Evolutionary conservation across 139 green algal species (phyloP), one percentile per base, ranked within the genome.

Genomic region (Yamagishiella unicocca): DNA sequence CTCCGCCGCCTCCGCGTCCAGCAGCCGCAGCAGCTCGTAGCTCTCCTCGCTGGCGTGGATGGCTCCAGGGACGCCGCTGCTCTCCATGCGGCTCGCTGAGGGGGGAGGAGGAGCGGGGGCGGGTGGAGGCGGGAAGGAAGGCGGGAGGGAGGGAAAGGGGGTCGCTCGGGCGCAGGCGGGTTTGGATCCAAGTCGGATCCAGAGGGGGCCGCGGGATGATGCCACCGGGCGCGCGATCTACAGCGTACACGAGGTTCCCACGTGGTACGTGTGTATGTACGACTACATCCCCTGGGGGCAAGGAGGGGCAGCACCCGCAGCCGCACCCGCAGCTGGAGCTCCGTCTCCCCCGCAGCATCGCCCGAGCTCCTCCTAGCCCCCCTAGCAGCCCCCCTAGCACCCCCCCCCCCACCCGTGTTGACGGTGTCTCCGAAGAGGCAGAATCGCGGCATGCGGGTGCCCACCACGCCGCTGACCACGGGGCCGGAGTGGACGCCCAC

Each of bases 51-150:
- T 89, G 83, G 78, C 42, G 42, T 89, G 83, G 37, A 89, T 46
- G 46, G 25, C 42, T 29, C 72, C 72, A 3, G 83, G 68, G 17
- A 50, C 27, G 25, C 70, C 72, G 1, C 40, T 84, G 72, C 55
- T 78, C 83, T 89, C 83, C 83, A 89, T 89, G 54, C 77, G 77
- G 58, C 77, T 84, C 31, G 77, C 77, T 50, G 21, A 1, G 70
- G 38, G 25, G 33, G 33, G 55, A 8, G 12, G 55, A 29, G 55
- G 14, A 42, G 21, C 12, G 55, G 55, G 55, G 55, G 19, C 17
- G 50, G 50, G 50, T 12, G 12, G 17, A 58, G 50, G 50, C 5
- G 19, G 55, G 55, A n/a, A n/a, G n/a, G n/a, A n/a, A n/a, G n/a
- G n/a, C n/a, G n/a, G 42, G 72, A 58, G 7, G 4, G 38, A 35